Conservation (phyloP, 768 basidiomycete species). For the Kondoa malvinella region DNA sequence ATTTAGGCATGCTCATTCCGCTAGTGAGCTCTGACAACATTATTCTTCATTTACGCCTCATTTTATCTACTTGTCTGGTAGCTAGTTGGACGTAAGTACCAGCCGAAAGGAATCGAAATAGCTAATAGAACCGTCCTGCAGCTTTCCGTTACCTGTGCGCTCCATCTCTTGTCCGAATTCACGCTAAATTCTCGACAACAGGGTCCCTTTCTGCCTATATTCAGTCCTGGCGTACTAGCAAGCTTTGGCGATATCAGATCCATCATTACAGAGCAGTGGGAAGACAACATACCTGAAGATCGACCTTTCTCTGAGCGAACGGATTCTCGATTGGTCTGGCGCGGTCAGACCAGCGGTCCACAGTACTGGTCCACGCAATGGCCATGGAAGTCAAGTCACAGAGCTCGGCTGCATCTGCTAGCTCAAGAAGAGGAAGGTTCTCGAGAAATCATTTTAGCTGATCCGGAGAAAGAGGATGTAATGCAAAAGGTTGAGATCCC, state of each 20-base stretch:
- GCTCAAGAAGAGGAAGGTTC: slow-evolving; percentile 22
- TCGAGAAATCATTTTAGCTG: slow-evolving; percentile 20
- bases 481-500: slow-evolving; percentile 19
- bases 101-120: too few relatives aligned
- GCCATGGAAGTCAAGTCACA: slow-evolving; percentile 28
- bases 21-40: too few relatives aligned
- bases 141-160: slow-evolving; percentile 18
- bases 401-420: slow-evolving; percentile 26
- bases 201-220: slow-evolving; percentile 21
- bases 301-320: slow-evolving; percentile 29
- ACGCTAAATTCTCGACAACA: too few relatives aligned
- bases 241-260: not conserved
- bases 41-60: too few relatives aligned
- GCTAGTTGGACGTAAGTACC: too few relatives aligned
- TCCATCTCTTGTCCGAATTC: too few relatives aligned
- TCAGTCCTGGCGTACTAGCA: slow-evolving; percentile 23
- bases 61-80: too few relatives aligned
- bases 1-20: slow-evolving; percentile 27
- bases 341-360: slow-evolving; percentile 34
- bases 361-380: slow-evolving; percentile 20
- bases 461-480: not conserved
- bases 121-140: too few relatives aligned
- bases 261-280: not conserved
- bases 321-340: slow-evolving; percentile 31
- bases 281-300: slow-evolving; percentile 26